A percentile compares a stretch with the other conserved stretches of the same genome.
Conservation (phyloP, 2,329 filamentous ascomycete genomes). For the Keithomyces neogunnii region DNA sequence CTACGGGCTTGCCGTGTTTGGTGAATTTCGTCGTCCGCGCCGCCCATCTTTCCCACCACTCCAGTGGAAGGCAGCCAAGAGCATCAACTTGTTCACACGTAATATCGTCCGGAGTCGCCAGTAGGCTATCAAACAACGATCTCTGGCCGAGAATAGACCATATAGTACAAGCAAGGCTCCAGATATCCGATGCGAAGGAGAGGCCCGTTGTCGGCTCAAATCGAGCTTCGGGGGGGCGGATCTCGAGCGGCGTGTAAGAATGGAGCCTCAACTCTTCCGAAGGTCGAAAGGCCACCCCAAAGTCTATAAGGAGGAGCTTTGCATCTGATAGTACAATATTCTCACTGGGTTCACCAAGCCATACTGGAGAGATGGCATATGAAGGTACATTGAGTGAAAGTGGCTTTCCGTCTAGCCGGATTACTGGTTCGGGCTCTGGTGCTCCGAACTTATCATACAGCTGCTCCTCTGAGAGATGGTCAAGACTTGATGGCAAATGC, state of each 20-base stretch:
- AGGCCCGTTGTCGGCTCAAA: slow-evolving; percentile 3
- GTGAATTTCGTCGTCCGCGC: neutral
- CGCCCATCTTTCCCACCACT: neutral
- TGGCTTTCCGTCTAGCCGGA: slow-evolving; percentile 1
- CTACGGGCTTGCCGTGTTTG: neutral
- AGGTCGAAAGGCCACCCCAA: neutral
- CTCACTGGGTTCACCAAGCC: slow-evolving; percentile 1
- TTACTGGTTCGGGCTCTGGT: slow-evolving; percentile 1
- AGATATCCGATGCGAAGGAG: slow-evolving; percentile 4
- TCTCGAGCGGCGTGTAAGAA: slow-evolving; percentile 1
- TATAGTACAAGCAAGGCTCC: slow-evolving; percentile 2
- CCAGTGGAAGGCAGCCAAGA: neutral
- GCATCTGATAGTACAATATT: neutral
- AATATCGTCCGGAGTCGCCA: slow-evolving; percentile 1
- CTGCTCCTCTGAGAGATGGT: neutral
- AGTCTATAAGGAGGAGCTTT: slow-evolving; percentile 1
- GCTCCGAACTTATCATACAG: slow-evolving; percentile 2
- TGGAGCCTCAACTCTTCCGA: neutral
- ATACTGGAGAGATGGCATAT: neutral
- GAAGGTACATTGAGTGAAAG: neutral
- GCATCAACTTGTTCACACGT: slow-evolving; percentile 1
- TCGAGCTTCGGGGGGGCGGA: slow-evolving; percentile 3
- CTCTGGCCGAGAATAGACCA: slow-evolving; percentile 3
- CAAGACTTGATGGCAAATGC: slow-evolving; percentile 1
- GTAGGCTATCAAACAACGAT: slow-evolving; percentile 1